Evolutionary conservation across 441 rosid genomes (phyloP).

Genomic region (Gossypium gossypioides): DNA sequence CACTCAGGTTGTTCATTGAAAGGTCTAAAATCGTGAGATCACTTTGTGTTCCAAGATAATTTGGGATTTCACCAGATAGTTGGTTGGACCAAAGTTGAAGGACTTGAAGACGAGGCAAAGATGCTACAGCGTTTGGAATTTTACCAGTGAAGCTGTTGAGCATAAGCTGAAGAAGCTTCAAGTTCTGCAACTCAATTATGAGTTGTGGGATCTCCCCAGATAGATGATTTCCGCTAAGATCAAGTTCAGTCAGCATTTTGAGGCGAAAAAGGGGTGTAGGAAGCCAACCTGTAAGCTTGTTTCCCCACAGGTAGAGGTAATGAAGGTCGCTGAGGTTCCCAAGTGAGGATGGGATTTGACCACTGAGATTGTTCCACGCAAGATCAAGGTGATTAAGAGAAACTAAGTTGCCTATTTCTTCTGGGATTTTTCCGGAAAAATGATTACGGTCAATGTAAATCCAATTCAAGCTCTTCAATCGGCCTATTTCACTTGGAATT

Average conservation of each 20-base stretch:
- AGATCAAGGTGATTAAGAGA: not conserved
- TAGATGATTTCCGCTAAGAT: constrained; percentile 56
- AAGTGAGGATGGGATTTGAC: not conserved
- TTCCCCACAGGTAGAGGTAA: not conserved
- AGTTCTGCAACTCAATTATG: constrained; percentile 35
- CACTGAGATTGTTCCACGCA: not conserved
- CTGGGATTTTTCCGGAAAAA: not conserved
- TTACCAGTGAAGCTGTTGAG: constrained; percentile 56
- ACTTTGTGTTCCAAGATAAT: not conserved
- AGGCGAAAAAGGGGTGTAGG: not conserved
- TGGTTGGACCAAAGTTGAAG: constrained; percentile 43
- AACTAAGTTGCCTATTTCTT: not conserved
- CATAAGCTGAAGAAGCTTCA: constrained; percentile 77
- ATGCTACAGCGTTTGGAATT: constrained; percentile 42
- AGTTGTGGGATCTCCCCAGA: constrained; percentile 62
- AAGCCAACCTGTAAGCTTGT: not conserved
- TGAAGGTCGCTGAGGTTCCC: not conserved
- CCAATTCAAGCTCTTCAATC: not conserved
- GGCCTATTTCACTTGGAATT: not conserved
- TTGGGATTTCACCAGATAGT: not conserved
- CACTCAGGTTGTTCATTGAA: not conserved
- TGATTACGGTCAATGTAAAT: not conserved
- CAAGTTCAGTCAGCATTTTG: constrained; percentile 23
- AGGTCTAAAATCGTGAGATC: not conserved
- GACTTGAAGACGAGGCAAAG: constrained; percentile 60